These are phyloP conservation scores for Macrolepiota fuliginosa DNA, from an alignment of 768 basidiomycete species.

Conservation along the genomic window DNA sequence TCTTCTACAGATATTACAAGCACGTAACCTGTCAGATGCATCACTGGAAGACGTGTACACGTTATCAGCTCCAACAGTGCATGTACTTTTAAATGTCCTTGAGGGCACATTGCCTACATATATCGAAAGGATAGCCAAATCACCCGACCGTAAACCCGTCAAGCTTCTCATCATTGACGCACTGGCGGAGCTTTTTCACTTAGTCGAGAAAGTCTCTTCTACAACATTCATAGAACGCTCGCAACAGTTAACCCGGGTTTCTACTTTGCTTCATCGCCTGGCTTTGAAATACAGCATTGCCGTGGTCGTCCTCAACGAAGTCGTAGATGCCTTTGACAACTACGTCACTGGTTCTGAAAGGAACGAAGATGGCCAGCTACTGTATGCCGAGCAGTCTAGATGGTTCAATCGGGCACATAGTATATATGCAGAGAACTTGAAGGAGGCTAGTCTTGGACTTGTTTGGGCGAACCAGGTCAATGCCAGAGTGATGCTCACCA, in stretches of 20 bases:
- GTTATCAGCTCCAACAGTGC: constrained; percentile 51
- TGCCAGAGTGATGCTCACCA: constrained; percentile 74
- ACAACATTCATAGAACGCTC: constrained; percentile 71
- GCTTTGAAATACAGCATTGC: constrained; percentile 65
- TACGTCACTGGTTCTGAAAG: constrained; percentile 19
- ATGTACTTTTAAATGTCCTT: constrained; percentile 54
- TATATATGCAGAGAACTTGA: constrained; percentile 53
- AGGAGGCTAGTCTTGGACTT: constrained; percentile 84
- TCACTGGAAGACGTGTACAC: constrained; percentile 61
- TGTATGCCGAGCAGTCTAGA: constrained; percentile 71
- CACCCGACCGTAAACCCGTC: constrained; percentile 49
- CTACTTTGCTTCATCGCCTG: constrained; percentile 67
- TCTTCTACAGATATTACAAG: constrained; percentile 60
- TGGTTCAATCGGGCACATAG: constrained; percentile 73
- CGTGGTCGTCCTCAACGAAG: constrained; percentile 87
- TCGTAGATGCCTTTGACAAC: constrained; percentile 70
- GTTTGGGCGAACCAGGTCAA: constrained; percentile 96
- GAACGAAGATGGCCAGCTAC: constrained; percentile 34
- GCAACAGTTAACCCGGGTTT: constrained; percentile 62
- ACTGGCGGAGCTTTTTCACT: constrained; percentile 81
- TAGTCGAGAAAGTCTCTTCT: constrained; percentile 54
- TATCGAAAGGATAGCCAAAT: constrained; percentile 32
- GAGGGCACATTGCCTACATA: constrained; percentile 51
- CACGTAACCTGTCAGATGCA: constrained; percentile 40
- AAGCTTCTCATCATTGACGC: constrained; percentile 86